phyloP scores from a whole-genome alignment of 371 early-diverging fungal species.

The Rhizopus sp. region DNA sequence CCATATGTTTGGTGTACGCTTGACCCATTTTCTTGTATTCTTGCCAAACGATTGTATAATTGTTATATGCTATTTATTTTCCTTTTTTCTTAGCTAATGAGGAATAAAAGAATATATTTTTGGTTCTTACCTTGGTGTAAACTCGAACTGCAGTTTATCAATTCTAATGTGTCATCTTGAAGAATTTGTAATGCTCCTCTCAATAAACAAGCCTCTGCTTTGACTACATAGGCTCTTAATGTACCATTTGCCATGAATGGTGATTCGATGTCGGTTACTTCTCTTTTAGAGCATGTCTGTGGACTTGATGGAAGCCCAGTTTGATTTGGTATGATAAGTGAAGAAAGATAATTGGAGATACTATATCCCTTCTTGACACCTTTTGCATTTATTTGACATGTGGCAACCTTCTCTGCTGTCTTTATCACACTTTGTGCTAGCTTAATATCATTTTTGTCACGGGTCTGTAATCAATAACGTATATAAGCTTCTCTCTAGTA shows the following conservation, averaged over 20 bases:
- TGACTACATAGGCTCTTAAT: slow-evolving; percentile 52
- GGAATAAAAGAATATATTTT: background rate
- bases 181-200: slow-evolving; percentile 50
- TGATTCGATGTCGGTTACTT: background rate
- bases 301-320: slow-evolving; percentile 27
- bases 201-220: slow-evolving; percentile 54
- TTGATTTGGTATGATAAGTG: slow-evolving; percentile 11
- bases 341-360: slow-evolving; percentile 20
- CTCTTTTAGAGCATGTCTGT: slow-evolving; percentile 2
- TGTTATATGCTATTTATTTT: slow-evolving; percentile 23
- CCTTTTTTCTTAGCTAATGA: too few relatives aligned
- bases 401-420: slow-evolving; percentile 41
- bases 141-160: slow-evolving; percentile 54
- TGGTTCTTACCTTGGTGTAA: slow-evolving; percentile 48
- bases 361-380: slow-evolving; percentile 34
- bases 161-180: slow-evolving; percentile 50
- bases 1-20: slow-evolving; percentile 32
- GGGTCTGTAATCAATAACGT: slow-evolving; percentile 33
- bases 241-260: slow-evolving; percentile 50
- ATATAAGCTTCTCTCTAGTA: background rate
- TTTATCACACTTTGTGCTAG: slow-evolving; percentile 43
- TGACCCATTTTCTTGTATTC: slow-evolving; percentile 41
- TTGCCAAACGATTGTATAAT: slow-evolving; percentile 37
- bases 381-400: slow-evolving; percentile 45
- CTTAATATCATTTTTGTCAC: slow-evolving; percentile 47